Base-by-base conservation (phyloP, 495 filamentous ascomycete genomes). In the Neurospora cerealis region DNA sequence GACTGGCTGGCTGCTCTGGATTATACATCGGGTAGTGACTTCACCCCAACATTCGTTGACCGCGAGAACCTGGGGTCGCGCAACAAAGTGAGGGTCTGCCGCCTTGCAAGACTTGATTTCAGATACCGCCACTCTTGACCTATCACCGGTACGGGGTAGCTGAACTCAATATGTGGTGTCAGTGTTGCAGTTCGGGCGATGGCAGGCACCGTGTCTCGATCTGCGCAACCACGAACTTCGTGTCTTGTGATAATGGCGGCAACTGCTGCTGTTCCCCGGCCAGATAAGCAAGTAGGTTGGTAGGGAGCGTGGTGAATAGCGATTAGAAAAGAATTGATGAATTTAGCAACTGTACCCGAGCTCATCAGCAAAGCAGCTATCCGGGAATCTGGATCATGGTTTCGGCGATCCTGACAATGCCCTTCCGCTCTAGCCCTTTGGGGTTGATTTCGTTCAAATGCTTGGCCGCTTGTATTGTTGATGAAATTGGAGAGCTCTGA, bases 201-300 rank as follows among this genome's bases (percentile, higher is more conserved):
- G 77, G 74, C 77, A 80, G 72, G 24, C 9, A 62, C 70, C 15
- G 71, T 74, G 78, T 78, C 76, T 75, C 77, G 77, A 80, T 79
- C 77, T 74, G 78, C 74, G 44, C 72, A 40, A 73, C 76, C 72
- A 74, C 19, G 24, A 71, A 66, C 46, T 74, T 72, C 70, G 39
- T 34, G n/a, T 24, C 69, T 70, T 73, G 69, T 28, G 39, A 34
- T 69, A 75, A 41, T 48, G 69, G 74, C 72, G 71, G 75, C 71
- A 77, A 66, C 28, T 32, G 24, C 15, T 34, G 24, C 28, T 62
- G 28, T 34, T 62, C 54, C 54, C 6, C 6, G 28, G 28, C 13
- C 54, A 62, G 54, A 34, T 62, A 17, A 34, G 54, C 15, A 34
- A 32, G 28, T 19, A 62, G 54, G 15, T 0, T 36, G 32, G 54